Conservation (phyloP, 768 basidiomycete genomes). For the Calocybe cyanea region DNA sequence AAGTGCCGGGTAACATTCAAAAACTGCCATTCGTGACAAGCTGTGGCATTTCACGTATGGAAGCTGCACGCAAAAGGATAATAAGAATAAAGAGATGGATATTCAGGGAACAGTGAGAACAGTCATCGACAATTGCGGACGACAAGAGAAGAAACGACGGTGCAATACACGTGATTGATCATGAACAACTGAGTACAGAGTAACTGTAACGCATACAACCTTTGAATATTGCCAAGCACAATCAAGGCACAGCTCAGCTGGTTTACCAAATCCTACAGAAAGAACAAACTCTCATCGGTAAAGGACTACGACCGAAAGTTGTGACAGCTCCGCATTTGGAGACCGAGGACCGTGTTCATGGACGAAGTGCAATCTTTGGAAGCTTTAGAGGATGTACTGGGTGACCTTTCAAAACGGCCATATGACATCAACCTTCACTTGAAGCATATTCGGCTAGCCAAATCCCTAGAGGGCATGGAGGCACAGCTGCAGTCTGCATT, state of each 20-base stretch:
- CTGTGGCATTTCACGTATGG: too few relatives aligned
- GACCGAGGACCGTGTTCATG: constrained; percentile 29
- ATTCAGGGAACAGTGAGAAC: too few relatives aligned
- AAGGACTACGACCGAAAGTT: not conserved
- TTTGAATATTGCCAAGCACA: not conserved
- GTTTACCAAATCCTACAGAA: not conserved
- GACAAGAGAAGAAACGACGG: too few relatives aligned
- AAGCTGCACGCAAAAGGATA: too few relatives aligned
- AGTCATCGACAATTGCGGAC: too few relatives aligned
- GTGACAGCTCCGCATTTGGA: constrained; percentile 2
- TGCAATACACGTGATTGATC: not conserved
- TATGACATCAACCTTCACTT: constrained; percentile 62
- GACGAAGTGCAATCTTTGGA: constrained; percentile 60
- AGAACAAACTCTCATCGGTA: not conserved
- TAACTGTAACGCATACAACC: too few relatives aligned
- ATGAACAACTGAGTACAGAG: not conserved
- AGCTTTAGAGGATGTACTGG: constrained; percentile 57
- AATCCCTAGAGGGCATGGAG: constrained; percentile 51
- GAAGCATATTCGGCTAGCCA: constrained; percentile 62
- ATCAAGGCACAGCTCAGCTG: not conserved
- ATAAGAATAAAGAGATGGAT: too few relatives aligned
- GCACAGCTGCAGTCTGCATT: constrained; percentile 58
- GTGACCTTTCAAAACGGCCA: constrained; percentile 52
- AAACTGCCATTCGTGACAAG: too few relatives aligned
- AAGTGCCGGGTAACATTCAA: too few relatives aligned